These are phyloP conservation scores for Mucor circinelloides DNA, from an alignment of 371 early-diverging fungal species.

Conservation along the genomic window DNA sequence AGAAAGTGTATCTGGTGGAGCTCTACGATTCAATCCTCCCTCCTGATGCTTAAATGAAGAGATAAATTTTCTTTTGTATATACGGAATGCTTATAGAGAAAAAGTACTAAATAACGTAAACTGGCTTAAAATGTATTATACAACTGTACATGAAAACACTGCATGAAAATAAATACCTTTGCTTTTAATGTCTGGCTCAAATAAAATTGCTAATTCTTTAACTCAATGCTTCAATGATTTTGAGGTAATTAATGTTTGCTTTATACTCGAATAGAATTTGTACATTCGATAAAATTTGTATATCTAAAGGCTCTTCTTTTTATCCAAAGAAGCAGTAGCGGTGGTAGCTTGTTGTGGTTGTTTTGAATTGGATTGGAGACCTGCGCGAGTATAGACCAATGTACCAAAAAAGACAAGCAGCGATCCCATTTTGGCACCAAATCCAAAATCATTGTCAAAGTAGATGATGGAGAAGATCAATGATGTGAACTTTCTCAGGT, in stretches of 20 bases:
- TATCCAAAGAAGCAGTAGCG: not conserved
- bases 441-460: conserved; percentile 77
- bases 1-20: conserved; percentile 2
- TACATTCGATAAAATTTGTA: not conserved
- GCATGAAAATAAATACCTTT: too few species aligned
- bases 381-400: conserved; percentile 61
- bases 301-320: not conserved
- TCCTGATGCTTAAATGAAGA: too few species aligned
- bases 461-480: conserved; percentile 81
- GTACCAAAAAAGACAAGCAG: conserved; percentile 78
- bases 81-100: too few species aligned
- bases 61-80: too few species aligned
- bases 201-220: too few species aligned
- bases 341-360: not conserved
- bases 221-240: too few species aligned
- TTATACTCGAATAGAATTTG: not conserved
- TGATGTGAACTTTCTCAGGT: conserved; percentile 83
- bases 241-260: not conserved
- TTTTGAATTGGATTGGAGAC: not conserved
- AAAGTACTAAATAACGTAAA: too few species aligned
- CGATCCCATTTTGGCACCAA: conserved; percentile 69
- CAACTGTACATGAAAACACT: too few species aligned
- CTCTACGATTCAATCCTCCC: not conserved
- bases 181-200: too few species aligned
- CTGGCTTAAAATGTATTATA: too few species aligned